phyloP scores from a whole-genome alignment of 768 basidiomycete species.

The Psilocybe azurescens region DNA sequence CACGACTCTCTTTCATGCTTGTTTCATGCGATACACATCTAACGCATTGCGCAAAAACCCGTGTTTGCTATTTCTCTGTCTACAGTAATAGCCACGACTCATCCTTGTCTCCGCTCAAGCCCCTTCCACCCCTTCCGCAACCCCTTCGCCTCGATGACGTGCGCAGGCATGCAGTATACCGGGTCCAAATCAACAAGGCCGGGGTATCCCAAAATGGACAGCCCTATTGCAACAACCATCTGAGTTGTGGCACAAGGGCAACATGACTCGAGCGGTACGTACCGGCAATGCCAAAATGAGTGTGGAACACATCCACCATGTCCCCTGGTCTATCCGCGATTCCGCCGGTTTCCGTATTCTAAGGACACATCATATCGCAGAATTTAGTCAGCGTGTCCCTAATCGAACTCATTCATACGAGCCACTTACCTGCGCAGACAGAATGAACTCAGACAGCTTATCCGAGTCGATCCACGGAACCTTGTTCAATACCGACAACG shows the following conservation, averaged over 20 bases:
- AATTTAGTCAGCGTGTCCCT: neutral
- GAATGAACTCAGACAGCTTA: constrained; percentile 80
- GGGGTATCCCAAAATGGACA: constrained; percentile 89
- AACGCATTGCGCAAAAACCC: neutral
- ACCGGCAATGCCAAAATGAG: constrained; percentile 90
- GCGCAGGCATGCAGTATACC: constrained; percentile 94
- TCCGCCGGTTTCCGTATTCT: constrained; percentile 92
- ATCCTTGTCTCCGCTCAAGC: constrained; percentile 31
- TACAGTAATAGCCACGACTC: neutral
- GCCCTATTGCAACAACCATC: constrained; percentile 46
- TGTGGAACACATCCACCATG: constrained; percentile 98
- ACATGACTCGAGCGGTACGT: constrained; percentile 8
- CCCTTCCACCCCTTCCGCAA: constrained; percentile 72
- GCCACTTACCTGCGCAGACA: constrained; percentile 77
- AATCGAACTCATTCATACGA: neutral
- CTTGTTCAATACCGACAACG: constrained; percentile 83
- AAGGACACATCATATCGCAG: constrained; percentile 12
- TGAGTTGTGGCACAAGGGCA: no score
- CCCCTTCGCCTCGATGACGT: constrained; percentile 70
- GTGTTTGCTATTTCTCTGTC: neutral
- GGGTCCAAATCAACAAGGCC: constrained; percentile 88
- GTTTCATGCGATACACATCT: no score
- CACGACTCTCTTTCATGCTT: neutral
- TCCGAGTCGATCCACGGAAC: constrained; percentile 87
- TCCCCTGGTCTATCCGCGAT: constrained; percentile 95